Evolutionary conservation across 2,329 filamentous ascomycete species (phyloP).

Genomic region (Diaporthe vexans): DNA sequence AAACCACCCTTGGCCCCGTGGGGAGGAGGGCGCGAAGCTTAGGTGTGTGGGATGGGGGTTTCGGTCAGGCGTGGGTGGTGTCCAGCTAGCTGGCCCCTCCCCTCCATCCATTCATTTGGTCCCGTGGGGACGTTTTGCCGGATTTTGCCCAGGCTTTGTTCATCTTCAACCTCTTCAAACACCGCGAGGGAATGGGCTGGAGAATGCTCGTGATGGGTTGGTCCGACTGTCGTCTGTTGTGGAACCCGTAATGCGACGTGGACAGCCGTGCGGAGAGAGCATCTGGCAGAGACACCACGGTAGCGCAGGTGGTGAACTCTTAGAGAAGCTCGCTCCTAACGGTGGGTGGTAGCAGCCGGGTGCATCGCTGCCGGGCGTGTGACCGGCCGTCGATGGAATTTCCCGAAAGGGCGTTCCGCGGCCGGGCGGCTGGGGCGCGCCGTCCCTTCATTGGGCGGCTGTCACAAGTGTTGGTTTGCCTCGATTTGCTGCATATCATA

Average conservation of each 20-base stretch:
- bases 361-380: constrained; percentile 2
- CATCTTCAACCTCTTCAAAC: not conserved
- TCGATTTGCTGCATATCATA: constrained; percentile 17
- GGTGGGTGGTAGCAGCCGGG: not conserved
- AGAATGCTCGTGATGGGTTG: not conserved
- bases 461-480: not conserved
- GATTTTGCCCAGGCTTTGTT: not conserved
- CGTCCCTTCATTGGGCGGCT: constrained; percentile 18
- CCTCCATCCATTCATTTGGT: not conserved
- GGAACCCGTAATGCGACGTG: constrained; percentile 7
- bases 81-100: not conserved
- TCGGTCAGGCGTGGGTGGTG: constrained; percentile 20
- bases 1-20: constrained; percentile 3
- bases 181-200: not conserved
- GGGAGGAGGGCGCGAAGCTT: constrained; percentile 5
- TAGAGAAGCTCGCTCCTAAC: not conserved
- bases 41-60: constrained; percentile 30
- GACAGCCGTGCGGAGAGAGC: not conserved
- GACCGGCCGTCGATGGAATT: constrained; percentile 22
- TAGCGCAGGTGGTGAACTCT: not conserved
- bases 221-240: not conserved
- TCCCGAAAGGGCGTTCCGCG: constrained; percentile 23
- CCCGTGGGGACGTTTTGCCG: not conserved
- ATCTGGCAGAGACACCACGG: not conserved
- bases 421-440: constrained; percentile 25